A percentile compares a stretch with the other conserved stretches of the same genome.
phyloP scores from a whole-genome alignment of 306 rosid species.

The Cicer bijugum region DNA sequence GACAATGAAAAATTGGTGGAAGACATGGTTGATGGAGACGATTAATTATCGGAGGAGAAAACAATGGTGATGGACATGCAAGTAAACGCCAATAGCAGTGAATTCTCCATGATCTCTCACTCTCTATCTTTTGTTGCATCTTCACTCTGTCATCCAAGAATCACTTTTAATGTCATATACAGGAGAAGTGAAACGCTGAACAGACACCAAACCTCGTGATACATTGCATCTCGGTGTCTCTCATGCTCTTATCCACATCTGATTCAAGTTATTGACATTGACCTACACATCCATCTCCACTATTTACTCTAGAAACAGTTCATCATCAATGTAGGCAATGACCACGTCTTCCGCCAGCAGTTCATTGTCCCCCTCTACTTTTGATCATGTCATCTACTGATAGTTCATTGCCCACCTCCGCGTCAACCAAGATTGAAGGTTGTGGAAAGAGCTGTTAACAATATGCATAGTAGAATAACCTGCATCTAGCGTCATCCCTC shows the following conservation, averaged over 20 bases:
- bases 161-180: background rate
- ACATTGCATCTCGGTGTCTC: background rate
- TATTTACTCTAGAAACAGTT: background rate
- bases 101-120: background rate
- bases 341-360: background rate
- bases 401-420: background rate
- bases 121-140: background rate
- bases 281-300: background rate
- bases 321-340: background rate
- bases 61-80: background rate
- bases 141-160: background rate
- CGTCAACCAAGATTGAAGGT: background rate
- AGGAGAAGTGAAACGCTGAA: background rate
- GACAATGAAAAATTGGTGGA: background rate
- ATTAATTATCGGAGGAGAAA: background rate
- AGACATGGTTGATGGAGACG: background rate
- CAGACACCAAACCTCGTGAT: background rate
- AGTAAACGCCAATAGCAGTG: background rate
- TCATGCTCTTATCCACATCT: background rate
- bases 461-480: slow-evolving; percentile 39
- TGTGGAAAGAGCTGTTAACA: slow-evolving; percentile 27
- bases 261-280: background rate
- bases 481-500: slow-evolving; percentile 5
- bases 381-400: background rate
- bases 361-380: background rate